phyloP scores from a whole-genome alignment of 2,329 filamentous ascomycete genomes.

The Fusarium bulbicola region DNA sequence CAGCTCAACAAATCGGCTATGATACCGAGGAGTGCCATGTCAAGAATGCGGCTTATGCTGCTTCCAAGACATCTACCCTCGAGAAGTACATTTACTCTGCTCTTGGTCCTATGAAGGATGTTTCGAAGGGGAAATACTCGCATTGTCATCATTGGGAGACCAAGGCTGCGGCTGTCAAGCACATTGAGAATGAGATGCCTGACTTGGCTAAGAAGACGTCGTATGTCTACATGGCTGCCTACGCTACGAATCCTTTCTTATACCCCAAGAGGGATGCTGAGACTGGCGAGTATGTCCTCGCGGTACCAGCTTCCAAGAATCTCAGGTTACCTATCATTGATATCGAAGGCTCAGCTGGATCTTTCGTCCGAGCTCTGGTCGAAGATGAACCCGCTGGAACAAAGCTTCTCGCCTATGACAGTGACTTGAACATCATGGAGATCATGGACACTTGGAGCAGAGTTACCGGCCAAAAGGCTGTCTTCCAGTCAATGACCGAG shows the following conservation, averaged over 20 bases:
- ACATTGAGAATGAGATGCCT: slow-evolving; percentile 53
- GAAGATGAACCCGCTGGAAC: slow-evolving; percentile 50
- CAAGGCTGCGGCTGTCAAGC: slow-evolving; percentile 59
- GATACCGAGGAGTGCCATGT: slow-evolving; percentile 59
- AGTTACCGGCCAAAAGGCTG: slow-evolving; percentile 49
- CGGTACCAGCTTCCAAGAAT: slow-evolving; percentile 40
- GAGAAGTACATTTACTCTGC: slow-evolving; percentile 60
- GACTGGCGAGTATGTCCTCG: slow-evolving; percentile 45
- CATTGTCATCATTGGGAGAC: slow-evolving; percentile 60
- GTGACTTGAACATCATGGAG: slow-evolving; percentile 47
- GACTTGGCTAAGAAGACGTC: slow-evolving; percentile 52
- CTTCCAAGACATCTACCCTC: slow-evolving; percentile 50
- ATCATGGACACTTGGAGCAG: slow-evolving; percentile 48
- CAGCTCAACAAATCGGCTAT: slow-evolving; percentile 51
- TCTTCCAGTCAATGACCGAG: slow-evolving; percentile 41
- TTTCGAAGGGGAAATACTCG: slow-evolving; percentile 53
- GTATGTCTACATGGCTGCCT: slow-evolving; percentile 37
- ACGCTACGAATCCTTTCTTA: slow-evolving; percentile 36
- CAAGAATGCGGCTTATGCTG: slow-evolving; percentile 62
- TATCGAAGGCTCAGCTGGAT: slow-evolving; percentile 50
- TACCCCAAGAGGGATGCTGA: slow-evolving; percentile 38
- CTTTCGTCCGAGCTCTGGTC: slow-evolving; percentile 55
- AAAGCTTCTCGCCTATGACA: slow-evolving; percentile 57
- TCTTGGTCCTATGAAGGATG: slow-evolving; percentile 55
- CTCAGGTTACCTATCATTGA: slow-evolving; percentile 53